Evolutionary conservation across 495 filamentous ascomycete species (phyloP).

Genomic region (Chaetomium cochliodes): DNA sequence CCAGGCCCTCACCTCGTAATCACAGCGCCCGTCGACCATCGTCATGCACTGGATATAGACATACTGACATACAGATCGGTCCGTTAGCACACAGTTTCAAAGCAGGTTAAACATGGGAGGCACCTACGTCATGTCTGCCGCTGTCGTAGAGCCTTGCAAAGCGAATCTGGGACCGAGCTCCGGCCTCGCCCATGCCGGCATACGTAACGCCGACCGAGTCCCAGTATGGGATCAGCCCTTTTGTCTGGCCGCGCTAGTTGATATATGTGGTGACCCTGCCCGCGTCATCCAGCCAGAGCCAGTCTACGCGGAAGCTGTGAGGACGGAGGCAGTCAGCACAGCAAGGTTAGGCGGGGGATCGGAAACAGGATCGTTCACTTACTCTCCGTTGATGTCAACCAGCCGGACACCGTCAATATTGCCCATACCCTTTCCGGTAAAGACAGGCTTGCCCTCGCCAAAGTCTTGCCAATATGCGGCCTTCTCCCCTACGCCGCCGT

Average conservation of each 20-base stretch:
- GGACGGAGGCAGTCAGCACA: background rate
- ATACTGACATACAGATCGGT: background rate
- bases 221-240: conserved; percentile 17
- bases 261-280: conserved; percentile 29
- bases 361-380: background rate
- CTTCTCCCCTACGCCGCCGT: conserved; percentile 31
- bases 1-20: conserved; percentile 3
- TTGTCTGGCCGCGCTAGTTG: conserved; percentile 30
- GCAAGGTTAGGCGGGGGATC: too few species aligned
- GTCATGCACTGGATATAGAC: background rate
- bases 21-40: background rate
- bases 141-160: conserved; percentile 7
- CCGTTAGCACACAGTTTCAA: background rate
- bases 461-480: conserved; percentile 33
- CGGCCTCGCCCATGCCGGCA: conserved; percentile 4
- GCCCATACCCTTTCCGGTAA: conserved; percentile 25
- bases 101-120: too few species aligned
- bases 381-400: conserved; percentile 40
- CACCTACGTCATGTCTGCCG: conserved; percentile 6
- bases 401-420: conserved; percentile 27
- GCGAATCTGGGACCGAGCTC: conserved; percentile 4
- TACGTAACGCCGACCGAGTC: conserved; percentile 19
- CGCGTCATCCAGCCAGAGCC: conserved; percentile 33
- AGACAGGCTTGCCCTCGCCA: conserved; percentile 19
- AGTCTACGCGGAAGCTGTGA: conserved; percentile 29